These are phyloP conservation scores for Selaginella moellendorffii DNA, from an alignment of 75 land plant genomes.

Conservation along the genomic window DNA sequence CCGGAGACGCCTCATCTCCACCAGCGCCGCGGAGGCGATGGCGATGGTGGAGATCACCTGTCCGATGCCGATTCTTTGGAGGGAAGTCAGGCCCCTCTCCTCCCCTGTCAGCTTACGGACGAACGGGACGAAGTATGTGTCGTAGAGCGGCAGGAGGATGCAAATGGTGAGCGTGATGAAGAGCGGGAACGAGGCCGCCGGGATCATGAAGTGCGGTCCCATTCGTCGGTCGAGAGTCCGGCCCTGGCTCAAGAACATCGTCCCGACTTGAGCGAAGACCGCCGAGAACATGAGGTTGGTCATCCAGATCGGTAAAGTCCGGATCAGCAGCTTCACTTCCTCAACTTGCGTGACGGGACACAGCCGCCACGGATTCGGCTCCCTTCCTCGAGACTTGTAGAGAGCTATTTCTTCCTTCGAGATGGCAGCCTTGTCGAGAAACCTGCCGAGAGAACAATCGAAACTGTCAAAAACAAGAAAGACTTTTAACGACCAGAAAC, in stretches of 20 bases:
- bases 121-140: slow-evolving; percentile 45
- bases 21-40: slow-evolving; percentile 58
- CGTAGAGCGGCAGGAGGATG: slow-evolving; percentile 64
- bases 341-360: slow-evolving; percentile 69
- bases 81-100: slow-evolving; percentile 48
- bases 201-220: slow-evolving; percentile 23
- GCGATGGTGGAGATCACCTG: slow-evolving; percentile 53
- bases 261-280: slow-evolving; percentile 32
- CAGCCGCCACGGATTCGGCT: slow-evolving; percentile 44
- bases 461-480: no score
- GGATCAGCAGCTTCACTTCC: slow-evolving; percentile 43
- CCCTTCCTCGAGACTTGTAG: neutral
- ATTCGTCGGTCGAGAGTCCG: slow-evolving; percentile 26
- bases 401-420: neutral
- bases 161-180: slow-evolving; percentile 23
- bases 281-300: slow-evolving; percentile 27
- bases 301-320: slow-evolving; percentile 52
- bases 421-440: slow-evolving; percentile 17
- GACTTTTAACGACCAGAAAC: no score
- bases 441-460: slow-evolving; percentile 13
- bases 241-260: slow-evolving; percentile 63
- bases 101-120: slow-evolving; percentile 24
- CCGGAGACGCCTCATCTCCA: slow-evolving; percentile 35
- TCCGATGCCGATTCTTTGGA: slow-evolving; percentile 80
- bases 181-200: slow-evolving; percentile 35